Conservation (phyloP, 371 early-diverging fungal species). For the Rhizopus sp. region DNA sequence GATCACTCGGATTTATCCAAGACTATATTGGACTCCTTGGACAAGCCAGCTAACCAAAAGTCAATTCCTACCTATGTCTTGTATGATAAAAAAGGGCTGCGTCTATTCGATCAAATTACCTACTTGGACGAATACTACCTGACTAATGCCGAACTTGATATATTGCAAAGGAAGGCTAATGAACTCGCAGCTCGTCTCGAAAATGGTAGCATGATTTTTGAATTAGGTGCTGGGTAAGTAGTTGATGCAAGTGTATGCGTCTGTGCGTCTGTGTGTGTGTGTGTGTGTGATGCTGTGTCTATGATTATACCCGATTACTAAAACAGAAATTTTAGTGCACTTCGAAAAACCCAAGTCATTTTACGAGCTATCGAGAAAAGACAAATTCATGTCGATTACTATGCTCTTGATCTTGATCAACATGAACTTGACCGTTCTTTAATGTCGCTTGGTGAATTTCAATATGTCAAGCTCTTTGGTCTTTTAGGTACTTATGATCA, state of each 20-base stretch:
- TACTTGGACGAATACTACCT: conserved; percentile 84
- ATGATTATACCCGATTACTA: conserved; percentile 3
- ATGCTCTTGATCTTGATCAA: conserved; percentile 90
- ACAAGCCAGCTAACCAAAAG: conserved; percentile 37
- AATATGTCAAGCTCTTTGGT: conserved; percentile 70
- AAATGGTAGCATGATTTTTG: conserved; percentile 73
- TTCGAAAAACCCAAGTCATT: conserved; percentile 85
- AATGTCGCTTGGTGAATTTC: conserved; percentile 42
- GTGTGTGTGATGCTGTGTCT: neutral
- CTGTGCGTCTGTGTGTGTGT: too few species aligned
- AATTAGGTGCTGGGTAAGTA: conserved; percentile 84
- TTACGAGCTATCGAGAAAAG: conserved; percentile 72
- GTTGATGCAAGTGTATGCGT: neutral
- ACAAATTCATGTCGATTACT: conserved; percentile 72
- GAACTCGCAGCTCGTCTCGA: conserved; percentile 67
- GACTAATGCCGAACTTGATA: conserved; percentile 80
- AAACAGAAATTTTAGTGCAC: conserved; percentile 51
- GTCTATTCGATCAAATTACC: conserved; percentile 87
- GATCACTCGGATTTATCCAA: conserved; percentile 41
- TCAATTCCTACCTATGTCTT: conserved; percentile 75
- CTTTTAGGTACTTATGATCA: conserved; percentile 92
- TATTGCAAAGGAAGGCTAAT: conserved; percentile 64
- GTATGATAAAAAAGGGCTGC: conserved; percentile 83
- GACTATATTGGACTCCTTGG: conserved; percentile 51
- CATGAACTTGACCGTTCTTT: conserved; percentile 72